Evolutionary conservation across 2,329 filamentous ascomycete species (phyloP).

Genomic region (Aspergillus awamori): DNA sequence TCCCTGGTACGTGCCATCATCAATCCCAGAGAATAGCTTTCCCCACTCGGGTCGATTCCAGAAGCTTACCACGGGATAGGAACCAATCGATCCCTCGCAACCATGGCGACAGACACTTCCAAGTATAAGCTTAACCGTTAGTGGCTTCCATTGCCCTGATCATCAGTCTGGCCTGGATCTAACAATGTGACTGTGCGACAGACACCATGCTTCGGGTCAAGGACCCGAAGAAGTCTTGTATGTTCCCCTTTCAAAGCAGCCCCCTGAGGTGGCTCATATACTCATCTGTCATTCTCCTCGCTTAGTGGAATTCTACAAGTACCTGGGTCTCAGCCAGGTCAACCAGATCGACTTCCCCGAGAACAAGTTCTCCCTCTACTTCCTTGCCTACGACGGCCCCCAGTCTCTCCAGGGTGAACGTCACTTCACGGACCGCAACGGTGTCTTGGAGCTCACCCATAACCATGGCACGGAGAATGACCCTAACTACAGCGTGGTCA

Average conservation of each 20-base stretch:
- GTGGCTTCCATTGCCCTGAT: slow-evolving; percentile 27
- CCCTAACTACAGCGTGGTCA: slow-evolving; percentile 75
- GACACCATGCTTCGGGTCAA: slow-evolving; percentile 83
- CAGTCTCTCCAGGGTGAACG: slow-evolving; percentile 73
- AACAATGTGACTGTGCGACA: slow-evolving; percentile 26
- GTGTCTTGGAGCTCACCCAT: slow-evolving; percentile 81
- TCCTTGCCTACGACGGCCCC: slow-evolving; percentile 83
- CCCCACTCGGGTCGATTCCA: slow-evolving; percentile 10
- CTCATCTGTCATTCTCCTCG: not conserved
- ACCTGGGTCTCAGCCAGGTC: slow-evolving; percentile 83
- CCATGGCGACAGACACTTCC: slow-evolving; percentile 59
- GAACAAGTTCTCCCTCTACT: slow-evolving; percentile 92
- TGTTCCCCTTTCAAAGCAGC: slow-evolving; percentile 21
- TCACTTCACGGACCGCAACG: slow-evolving; percentile 80
- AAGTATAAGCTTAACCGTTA: slow-evolving; percentile 68
- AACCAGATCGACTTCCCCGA: slow-evolving; percentile 81
- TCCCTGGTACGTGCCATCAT: slow-evolving; percentile 20
- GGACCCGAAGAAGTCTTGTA: slow-evolving; percentile 80
- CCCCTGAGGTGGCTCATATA: not conserved
- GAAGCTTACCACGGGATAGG: slow-evolving; percentile 21
- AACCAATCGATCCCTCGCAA: slow-evolving; percentile 44
- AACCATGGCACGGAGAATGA: slow-evolving; percentile 90
- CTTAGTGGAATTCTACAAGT: slow-evolving; percentile 89
- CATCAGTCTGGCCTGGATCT: slow-evolving; percentile 11
- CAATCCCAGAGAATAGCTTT: slow-evolving; percentile 4